Base-by-base conservation (phyloP, 805 yeast genomes). In the Metschnikowia sp. region DNA sequence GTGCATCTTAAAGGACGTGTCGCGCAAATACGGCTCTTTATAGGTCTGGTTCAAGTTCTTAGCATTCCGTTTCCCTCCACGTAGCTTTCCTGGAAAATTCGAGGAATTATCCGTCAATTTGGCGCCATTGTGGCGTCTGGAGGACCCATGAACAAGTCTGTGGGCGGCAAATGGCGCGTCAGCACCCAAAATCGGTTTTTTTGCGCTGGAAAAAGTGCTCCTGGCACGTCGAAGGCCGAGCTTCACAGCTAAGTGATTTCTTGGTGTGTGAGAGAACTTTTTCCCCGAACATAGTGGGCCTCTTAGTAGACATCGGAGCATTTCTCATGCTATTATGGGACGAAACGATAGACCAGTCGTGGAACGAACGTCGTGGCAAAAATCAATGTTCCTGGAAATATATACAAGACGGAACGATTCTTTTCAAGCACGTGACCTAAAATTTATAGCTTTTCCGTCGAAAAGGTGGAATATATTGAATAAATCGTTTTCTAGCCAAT, bases 221-320 rank as follows among this genome's bases (percentile, higher is more conserved):
- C 33, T 10, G 33, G 33, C n/a, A 12, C 33, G 5, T n/a, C 13
- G 18, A 15, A 15, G 36, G 36, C 36, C 12, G 10, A 12, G 10
- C 10, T 9, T 34, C 10, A 12, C 13, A 34, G 33, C 4, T 6
- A 31, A 3, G 11, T 34, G 36, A 5, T 4, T 13, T 35, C 8
- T 35, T 35, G 22, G 26, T n/a, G 19, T 7, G 18, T 15, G 37
- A n/a, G 8, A 6, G 6, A 13, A 29, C 32, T 8, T 10, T 15
- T 15, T 42, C 8, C 22, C 40, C 40, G 32, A 19, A 30, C 30
- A 19, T 30, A 36, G 33, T 13, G 36, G 33, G 36, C 19, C 18
- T 36, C 36, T 30, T 42, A 42, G 42, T 38, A 44, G 47, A 38
- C 47, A 31, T 44, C 39, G 34, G 37, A 44, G 38, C 47, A 44